Evolutionary conservation across 768 basidiomycete species (phyloP).

Genomic region (Mrakia gelida): DNA sequence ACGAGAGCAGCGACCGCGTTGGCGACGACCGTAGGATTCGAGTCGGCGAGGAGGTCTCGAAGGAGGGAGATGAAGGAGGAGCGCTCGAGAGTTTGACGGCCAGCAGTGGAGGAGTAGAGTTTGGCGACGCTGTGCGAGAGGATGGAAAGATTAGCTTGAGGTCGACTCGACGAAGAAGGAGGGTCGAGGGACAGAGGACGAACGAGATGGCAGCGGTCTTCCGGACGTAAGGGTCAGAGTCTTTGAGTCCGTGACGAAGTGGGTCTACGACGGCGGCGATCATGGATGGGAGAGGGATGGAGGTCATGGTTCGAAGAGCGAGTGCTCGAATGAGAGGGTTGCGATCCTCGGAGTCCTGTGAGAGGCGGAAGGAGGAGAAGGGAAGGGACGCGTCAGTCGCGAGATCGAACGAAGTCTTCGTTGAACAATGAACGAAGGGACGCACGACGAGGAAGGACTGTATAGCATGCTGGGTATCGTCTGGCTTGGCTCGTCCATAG

Average conservation of each 20-base stretch:
- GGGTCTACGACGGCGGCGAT: slow-evolving; percentile 82
- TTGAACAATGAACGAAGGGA: neutral
- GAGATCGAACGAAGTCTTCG: neutral
- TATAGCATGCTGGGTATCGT: slow-evolving; percentile 87
- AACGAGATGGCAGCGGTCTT: slow-evolving; percentile 84
- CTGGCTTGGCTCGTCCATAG: slow-evolving; percentile 89
- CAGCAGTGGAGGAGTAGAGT: slow-evolving; percentile 75
- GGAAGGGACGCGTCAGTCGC: neutral
- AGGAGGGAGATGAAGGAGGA: slow-evolving; percentile 73
- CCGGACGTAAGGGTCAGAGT: slow-evolving; percentile 93
- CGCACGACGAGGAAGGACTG: slow-evolving; percentile 79
- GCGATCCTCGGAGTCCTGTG: slow-evolving; percentile 53
- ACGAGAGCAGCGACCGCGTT: slow-evolving; percentile 94
- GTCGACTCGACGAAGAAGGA: neutral
- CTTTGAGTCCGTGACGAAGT: slow-evolving; percentile 83
- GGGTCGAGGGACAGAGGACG: neutral
- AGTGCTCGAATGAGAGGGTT: slow-evolving; percentile 96
- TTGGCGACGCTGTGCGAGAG: slow-evolving; percentile 73
- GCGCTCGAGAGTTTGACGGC: slow-evolving; percentile 75
- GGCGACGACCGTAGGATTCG: slow-evolving; percentile 93
- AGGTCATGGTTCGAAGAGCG: slow-evolving; percentile 98
- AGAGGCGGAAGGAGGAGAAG: neutral
- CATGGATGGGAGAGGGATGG: slow-evolving; percentile 73
- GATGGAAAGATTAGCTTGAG: neutral
- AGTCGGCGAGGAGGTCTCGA: slow-evolving; percentile 84